Evolutionary conservation across 1,139 yeast species (phyloP).

Genomic region (Yamadazyma conglobata): DNA sequence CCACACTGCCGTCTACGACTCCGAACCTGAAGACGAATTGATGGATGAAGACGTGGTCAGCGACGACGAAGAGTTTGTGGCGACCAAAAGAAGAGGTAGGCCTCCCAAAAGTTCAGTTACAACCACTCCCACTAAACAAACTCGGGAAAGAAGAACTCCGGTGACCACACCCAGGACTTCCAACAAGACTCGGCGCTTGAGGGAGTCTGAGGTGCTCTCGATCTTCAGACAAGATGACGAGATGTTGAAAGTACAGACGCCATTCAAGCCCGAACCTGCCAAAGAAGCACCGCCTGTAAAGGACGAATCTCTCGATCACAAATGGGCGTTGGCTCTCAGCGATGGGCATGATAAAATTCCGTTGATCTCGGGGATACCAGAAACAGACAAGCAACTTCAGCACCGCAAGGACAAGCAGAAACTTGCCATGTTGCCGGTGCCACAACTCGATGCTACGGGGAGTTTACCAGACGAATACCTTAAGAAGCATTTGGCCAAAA

Average conservation of each 20-base stretch:
- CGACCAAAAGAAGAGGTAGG: conserved; percentile 1
- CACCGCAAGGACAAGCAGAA: conserved; percentile 8
- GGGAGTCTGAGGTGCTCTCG: conserved; percentile 6
- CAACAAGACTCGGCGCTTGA: not conserved
- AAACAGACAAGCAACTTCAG: conserved; percentile 7
- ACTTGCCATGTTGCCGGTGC: conserved; percentile 38
- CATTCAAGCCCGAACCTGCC: conserved; percentile 6
- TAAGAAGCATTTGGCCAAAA: conserved; percentile 28
- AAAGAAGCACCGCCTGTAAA: not conserved
- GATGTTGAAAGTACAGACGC: conserved; percentile 6
- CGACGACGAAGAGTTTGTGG: too few species aligned
- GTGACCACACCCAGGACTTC: not conserved
- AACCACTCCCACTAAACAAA: not conserved
- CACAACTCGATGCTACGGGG: conserved; percentile 30
- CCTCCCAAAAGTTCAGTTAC: not conserved
- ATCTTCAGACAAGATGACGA: conserved; percentile 10
- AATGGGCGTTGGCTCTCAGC: too few species aligned
- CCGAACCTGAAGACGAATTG: conserved; percentile 14
- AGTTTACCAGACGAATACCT: conserved; percentile 28
- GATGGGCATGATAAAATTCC: conserved; percentile 20
- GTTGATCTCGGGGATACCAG: conserved; percentile 29
- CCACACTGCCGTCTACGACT: conserved; percentile 1
- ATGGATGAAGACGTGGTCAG: too few species aligned
- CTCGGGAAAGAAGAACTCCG: not conserved
- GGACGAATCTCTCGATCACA: too few species aligned